Conservation (phyloP, 805 yeast species). For the Starmerella stellata region DNA sequence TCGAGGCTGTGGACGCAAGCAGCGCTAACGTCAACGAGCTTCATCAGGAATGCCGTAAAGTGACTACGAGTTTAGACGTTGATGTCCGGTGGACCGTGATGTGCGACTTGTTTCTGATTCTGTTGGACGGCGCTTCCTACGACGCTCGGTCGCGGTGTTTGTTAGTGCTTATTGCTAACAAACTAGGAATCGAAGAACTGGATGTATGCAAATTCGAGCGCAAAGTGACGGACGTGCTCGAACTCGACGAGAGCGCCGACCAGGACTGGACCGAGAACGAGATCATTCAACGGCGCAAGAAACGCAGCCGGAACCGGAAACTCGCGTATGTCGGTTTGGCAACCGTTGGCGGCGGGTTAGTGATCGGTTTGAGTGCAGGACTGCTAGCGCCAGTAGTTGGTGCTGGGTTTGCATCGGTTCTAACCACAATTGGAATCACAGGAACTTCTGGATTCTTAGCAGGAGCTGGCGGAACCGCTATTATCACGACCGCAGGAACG, state of each 20-base stretch:
- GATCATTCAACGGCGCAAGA: slow-evolving; percentile 54
- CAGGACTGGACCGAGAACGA: slow-evolving; percentile 58
- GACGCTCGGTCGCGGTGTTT: slow-evolving; percentile 78
- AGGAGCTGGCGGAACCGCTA: slow-evolving; percentile 91
- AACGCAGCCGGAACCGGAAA: slow-evolving; percentile 44
- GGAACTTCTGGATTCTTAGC: slow-evolving; percentile 91
- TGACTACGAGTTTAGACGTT: slow-evolving; percentile 27
- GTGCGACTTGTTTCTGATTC: slow-evolving; percentile 70
- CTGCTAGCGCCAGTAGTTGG: slow-evolving; percentile 93
- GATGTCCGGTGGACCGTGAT: slow-evolving; percentile 87
- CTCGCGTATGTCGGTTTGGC: slow-evolving; percentile 84
- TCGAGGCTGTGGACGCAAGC: slow-evolving; percentile 1
- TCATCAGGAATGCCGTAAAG: not conserved
- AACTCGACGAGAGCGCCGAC: slow-evolving; percentile 66
- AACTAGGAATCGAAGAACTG: slow-evolving; percentile 38
- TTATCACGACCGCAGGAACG: slow-evolving; percentile 82
- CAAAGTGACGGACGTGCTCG: slow-evolving; percentile 74
- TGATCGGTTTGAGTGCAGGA: slow-evolving; percentile 89
- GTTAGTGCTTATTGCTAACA: slow-evolving; percentile 47
- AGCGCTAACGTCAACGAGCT: not conserved
- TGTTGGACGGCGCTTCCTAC: slow-evolving; percentile 67
- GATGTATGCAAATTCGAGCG: slow-evolving; percentile 81
- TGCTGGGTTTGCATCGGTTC: slow-evolving; percentile 94
- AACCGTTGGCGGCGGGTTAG: slow-evolving; percentile 86
- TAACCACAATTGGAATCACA: slow-evolving; percentile 80